These are phyloP conservation scores for Yamadazyma friedrichii DNA, from an alignment of 1,139 yeast genomes.

Conservation along the genomic window DNA sequence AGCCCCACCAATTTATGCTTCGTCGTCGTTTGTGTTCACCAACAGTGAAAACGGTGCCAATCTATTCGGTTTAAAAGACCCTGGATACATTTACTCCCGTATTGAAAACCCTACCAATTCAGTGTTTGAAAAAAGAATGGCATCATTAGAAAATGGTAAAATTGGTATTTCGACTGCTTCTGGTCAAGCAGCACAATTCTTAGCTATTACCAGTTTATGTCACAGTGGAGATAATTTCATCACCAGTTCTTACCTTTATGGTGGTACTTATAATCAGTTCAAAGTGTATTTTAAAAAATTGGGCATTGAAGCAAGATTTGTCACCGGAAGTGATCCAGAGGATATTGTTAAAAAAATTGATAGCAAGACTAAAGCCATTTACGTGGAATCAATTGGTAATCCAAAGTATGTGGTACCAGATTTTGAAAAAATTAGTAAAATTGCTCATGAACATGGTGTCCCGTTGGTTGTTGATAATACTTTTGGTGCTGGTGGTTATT, in stretches of 20 bases:
- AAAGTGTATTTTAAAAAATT: conserved; percentile 86
- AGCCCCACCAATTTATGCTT: conserved; percentile 89
- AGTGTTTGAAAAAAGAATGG: conserved; percentile 86
- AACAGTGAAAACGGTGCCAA: conserved; percentile 91
- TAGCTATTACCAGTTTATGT: conserved; percentile 82
- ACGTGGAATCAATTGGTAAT: conserved; percentile 89
- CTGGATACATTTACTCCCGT: conserved; percentile 86
- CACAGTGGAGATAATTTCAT: conserved; percentile 87
- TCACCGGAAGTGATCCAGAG: conserved; percentile 69
- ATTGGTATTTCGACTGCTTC: conserved; percentile 90
- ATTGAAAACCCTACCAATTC: conserved; percentile 91
- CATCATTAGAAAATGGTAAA: conserved; percentile 89
- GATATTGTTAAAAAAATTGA: conserved; percentile 75
- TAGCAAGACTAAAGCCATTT: conserved; percentile 83
- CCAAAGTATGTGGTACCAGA: conserved; percentile 94
- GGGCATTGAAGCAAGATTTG: conserved; percentile 84
- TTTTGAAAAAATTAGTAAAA: conserved; percentile 68
- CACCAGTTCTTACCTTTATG: conserved; percentile 85
- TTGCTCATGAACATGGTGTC: conserved; percentile 86
- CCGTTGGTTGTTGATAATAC: conserved; percentile 97
- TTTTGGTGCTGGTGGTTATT: conserved; percentile 94
- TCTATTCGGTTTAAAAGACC: conserved; percentile 77
- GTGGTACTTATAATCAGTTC: conserved; percentile 95
- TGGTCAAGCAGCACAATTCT: conserved; percentile 93
- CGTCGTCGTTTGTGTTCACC: conserved; percentile 83